Evolutionary conservation across 352 stramenopile species (phyloP).

Genomic region (Phytophthora vignae): DNA sequence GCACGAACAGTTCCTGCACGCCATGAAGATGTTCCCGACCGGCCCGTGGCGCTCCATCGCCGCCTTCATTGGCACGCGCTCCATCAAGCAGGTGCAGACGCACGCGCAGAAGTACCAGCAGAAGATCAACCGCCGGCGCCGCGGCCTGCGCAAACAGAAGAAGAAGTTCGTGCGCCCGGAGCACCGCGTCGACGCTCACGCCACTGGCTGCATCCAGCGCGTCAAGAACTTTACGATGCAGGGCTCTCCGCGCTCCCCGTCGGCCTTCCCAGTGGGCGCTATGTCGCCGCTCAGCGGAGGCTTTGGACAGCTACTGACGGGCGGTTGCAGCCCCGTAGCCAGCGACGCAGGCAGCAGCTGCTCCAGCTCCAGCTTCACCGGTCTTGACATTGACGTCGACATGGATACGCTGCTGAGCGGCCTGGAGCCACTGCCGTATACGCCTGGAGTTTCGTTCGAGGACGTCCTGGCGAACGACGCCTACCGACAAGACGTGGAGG

Average conservation of each 20-base stretch:
- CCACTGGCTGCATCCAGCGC: slow-evolving; percentile 71
- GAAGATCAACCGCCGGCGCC: slow-evolving; percentile 84
- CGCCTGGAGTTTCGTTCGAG: slow-evolving; percentile 46
- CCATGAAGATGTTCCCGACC: slow-evolving; percentile 82
- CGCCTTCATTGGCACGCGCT: slow-evolving; percentile 77
- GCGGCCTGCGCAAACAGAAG: slow-evolving; percentile 86
- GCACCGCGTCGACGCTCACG: slow-evolving; percentile 75
- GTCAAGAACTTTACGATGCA: slow-evolving; percentile 51
- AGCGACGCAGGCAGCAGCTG: slow-evolving; percentile 36
- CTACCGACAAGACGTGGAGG: slow-evolving; percentile 66
- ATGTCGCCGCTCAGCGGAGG: slow-evolving; percentile 35
- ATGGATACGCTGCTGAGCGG: slow-evolving; percentile 32
- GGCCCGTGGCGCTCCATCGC: slow-evolving; percentile 82
- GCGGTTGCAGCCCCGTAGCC: slow-evolving; percentile 34
- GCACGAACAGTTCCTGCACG: slow-evolving; percentile 85
- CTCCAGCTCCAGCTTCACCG: slow-evolving; percentile 13
- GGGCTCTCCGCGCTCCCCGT: slow-evolving; percentile 58
- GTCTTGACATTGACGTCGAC: slow-evolving; percentile 38
- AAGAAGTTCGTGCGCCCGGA: slow-evolving; percentile 81
- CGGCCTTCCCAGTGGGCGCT: slow-evolving; percentile 25
- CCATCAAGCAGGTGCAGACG: slow-evolving; percentile 86
- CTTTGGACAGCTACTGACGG: slow-evolving; percentile 42
- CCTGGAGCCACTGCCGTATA: slow-evolving; percentile 67
- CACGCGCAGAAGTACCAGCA: slow-evolving; percentile 90
- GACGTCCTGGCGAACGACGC: slow-evolving; percentile 50